phyloP scores from a whole-genome alignment of 2,329 filamentous ascomycete genomes.

The Mycosphaerella sp. region DNA sequence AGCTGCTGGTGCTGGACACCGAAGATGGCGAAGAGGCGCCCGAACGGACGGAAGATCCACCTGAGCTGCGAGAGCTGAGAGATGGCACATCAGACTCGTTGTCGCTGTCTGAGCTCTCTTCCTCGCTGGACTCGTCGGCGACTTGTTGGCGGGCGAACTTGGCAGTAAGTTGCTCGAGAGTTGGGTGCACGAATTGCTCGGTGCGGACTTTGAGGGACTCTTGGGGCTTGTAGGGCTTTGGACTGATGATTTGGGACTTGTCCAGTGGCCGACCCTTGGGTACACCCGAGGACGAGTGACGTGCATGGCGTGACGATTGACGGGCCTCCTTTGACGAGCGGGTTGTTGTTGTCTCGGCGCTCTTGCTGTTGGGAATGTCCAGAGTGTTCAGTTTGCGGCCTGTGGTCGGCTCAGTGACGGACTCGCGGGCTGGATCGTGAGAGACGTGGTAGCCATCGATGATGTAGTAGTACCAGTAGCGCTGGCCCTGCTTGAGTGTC shows the following conservation, averaged over 20 bases:
- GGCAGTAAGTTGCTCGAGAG: constrained; percentile 67
- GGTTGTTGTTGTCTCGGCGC: constrained; percentile 36
- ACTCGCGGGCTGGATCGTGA: constrained; percentile 86
- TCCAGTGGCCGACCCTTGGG: constrained; percentile 85
- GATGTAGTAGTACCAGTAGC: constrained; percentile 99
- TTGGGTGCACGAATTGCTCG: constrained; percentile 67
- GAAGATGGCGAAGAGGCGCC: constrained; percentile 41
- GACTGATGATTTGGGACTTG: constrained; percentile 80
- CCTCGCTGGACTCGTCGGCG: constrained; percentile 62
- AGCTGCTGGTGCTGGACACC: constrained; percentile 47
- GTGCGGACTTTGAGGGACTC: constrained; percentile 83
- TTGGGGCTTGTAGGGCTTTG: constrained; percentile 81
- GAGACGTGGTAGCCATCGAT: constrained; percentile 98
- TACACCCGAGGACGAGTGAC: constrained; percentile 51
- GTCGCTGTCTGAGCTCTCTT: constrained; percentile 52
- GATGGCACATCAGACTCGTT: constrained; percentile 41
- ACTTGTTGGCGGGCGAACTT: constrained; percentile 47
- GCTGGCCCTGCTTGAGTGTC: constrained; percentile 77
- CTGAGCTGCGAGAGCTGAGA: constrained; percentile 59
- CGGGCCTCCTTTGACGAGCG: constrained; percentile 39
- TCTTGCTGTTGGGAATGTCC: constrained; percentile 62
- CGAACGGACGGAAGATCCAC: constrained; percentile 17
- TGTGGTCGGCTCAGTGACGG: constrained; percentile 90
- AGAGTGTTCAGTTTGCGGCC: constrained; percentile 97
- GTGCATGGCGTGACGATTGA: constrained; percentile 44